Evolutionary conservation across 768 basidiomycete species (phyloP), one percentile per base, ranked within the genome.

Genomic region (Trametes gibbosa): DNA sequence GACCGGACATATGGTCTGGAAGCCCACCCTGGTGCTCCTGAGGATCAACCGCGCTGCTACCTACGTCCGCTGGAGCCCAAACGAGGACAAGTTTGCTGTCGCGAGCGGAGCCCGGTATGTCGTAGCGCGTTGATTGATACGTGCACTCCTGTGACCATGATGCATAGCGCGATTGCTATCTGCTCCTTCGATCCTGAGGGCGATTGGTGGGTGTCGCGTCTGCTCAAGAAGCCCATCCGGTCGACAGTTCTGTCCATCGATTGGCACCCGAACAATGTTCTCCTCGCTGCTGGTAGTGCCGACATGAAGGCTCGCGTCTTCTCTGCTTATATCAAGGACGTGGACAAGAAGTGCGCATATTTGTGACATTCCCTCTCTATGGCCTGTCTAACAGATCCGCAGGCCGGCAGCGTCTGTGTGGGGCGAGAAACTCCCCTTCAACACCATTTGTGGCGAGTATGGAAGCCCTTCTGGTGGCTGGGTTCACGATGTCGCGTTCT

Each of bases 261-360:
- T 65, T 99, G 97, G 97, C 97, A 99, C 71, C 95, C 97, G 25
- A 98, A 98, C 80, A 98, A 97, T 70, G 95, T 98, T 14, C 79
- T 99, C 6, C 85, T 99, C 25, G 97, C 96, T 4, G 90, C 96
- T 35, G 97, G 97, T n/a, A 88, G 92, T 58, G 95, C 96, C 0
- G 97, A 99, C 70, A 93, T 93, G 85, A 96, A 96, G 74, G 97
- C 97, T 12, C 84, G 95, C 19, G 97, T 99, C 8, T 92, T 98
- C 74, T 98, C 95, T 1, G 97, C 95, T 3, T 98, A 93, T 74
- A 95, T 98, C 77, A 99, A 99, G 79, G 97, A 97, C 66, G 87
- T 98, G 21, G 97, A 99, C 70, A 85, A 91, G 68, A 90, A 87
- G 96, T 90, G 64, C 79, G 69, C 24, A 50, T n/a, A 35, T 53